Percentiles rank a stretch among this genome's conserved stretches.
Conservation (phyloP, 768 basidiomycete species). For the Tylopilus sp. region DNA sequence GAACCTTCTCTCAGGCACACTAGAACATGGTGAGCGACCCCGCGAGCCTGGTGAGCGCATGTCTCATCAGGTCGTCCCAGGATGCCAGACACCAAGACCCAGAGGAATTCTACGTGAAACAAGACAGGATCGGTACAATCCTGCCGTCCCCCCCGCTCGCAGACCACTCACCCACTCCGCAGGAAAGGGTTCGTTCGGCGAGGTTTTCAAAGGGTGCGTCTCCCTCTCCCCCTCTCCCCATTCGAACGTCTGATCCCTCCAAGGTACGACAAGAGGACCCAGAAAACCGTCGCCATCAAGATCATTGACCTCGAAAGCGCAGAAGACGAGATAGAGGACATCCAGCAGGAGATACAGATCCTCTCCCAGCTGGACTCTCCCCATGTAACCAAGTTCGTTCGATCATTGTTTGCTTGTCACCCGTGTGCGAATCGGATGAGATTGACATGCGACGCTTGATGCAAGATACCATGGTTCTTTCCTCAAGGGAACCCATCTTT, state of each 20-base stretch:
- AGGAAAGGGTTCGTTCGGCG: conserved; percentile 99
- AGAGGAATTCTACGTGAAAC: conserved; percentile 94
- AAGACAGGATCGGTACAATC: conserved; percentile 88
- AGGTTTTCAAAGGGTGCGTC: conserved; percentile 95
- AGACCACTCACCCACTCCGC: conserved; percentile 14
- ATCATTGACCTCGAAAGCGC: conserved; percentile 99
- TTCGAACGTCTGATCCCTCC: conserved; percentile 1
- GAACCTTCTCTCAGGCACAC: no score
- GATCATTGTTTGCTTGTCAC: conserved; percentile 22
- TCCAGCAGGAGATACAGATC: conserved; percentile 98
- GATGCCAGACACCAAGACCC: conserved; percentile 80
- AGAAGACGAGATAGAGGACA: conserved; percentile 99
- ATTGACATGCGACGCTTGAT: conserved; percentile 29
- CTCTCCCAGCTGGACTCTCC: conserved; percentile 94
- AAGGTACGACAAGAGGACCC: conserved; percentile 95
- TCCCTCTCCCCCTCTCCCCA: conserved; percentile 6
- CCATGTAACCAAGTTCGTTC: conserved; percentile 87
- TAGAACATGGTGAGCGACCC: conserved; percentile 21
- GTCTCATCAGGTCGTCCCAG: conserved; percentile 34
- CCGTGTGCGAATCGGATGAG: conserved; percentile 29
- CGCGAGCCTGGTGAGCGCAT: background rate
- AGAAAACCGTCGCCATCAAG: conserved; percentile 98
- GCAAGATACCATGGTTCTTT: conserved; percentile 91
- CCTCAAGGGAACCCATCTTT: conserved; percentile 92
- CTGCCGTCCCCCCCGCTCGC: conserved; percentile 6